Base-by-base conservation (phyloP, 2,329 filamentous ascomycete genomes). In the Cadophora luteo-olivacea region DNA sequence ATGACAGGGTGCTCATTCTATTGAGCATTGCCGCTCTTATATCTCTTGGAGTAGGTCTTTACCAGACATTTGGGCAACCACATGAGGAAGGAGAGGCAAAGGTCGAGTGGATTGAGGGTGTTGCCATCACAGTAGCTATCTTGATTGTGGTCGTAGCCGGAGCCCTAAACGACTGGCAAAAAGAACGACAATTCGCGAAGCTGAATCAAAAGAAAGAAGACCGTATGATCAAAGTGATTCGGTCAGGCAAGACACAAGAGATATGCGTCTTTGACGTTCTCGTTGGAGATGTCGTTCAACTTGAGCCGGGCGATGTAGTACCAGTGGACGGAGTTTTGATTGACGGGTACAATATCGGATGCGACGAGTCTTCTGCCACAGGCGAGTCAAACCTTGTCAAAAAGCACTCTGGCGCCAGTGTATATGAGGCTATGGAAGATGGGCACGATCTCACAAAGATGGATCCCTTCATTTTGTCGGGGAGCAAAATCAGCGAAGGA, bases 161-260 rank as follows among this genome's bases (percentile, higher is more conserved):
- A 69, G 91, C 91, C n/a, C 81, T 89, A 33, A 94, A 93, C 72
- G 92, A 94, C 76, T 94, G 89, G 85, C 91, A 94, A 75, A 94
- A 94, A 78, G 92, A 94, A 77, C 85, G 90, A 60, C 90, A 92
- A 74, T 94, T 94, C 75, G 89, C 92, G 45, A 93, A 92, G 78
- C 81, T 94, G 68, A 94, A 94, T 79, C 88, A 88, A 77, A 92
- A 93, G 32, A 94, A 94, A 78, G 89, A 93, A 61, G 89, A 93
- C 75, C 86, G 91, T 38, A 82, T 86, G 58, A 88, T 94, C 73
- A 93, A 92, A 70, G 89, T 93, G 9, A 82, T 92, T 63, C 89
- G 92, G 14, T 94, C 91, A 0, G 92, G 91, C 36, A 88, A 84
- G 73, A 88, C 88, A 0, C 84, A 86, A 70, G 88, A 92, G 77